Percentiles rank a stretch among this genome's conserved stretches.
Conservation (phyloP, 2,329 filamentous ascomycete genomes). For the Dissoconium aciculare region DNA sequence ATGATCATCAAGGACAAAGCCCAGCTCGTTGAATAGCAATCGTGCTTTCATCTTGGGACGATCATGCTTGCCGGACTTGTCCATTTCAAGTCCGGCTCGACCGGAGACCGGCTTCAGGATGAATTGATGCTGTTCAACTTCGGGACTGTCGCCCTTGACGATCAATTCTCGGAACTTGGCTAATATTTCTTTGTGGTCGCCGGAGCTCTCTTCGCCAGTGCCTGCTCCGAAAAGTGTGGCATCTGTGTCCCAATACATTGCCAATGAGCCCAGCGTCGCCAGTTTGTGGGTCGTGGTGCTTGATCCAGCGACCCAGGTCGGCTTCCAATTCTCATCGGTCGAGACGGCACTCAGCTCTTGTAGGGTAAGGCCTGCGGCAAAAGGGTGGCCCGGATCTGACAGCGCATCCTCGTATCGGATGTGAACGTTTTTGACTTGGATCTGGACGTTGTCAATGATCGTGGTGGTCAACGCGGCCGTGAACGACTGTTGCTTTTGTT, state of each 20-base stretch:
- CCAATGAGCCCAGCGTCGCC: constrained; percentile 73
- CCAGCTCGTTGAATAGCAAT: constrained; percentile 90
- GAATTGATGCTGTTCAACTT: constrained; percentile 58
- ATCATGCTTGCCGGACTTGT: constrained; percentile 73
- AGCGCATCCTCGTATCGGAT: constrained; percentile 96
- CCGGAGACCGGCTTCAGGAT: constrained; percentile 93
- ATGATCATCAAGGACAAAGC: constrained; percentile 90
- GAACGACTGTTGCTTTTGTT: constrained; percentile 96
- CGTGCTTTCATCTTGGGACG: constrained; percentile 79
- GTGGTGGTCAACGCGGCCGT: constrained; percentile 89
- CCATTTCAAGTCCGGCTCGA: constrained; percentile 82
- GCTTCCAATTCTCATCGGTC: constrained; percentile 87
- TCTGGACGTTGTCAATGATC: constrained; percentile 95
- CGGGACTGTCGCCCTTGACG: constrained; percentile 48
- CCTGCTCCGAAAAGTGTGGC: constrained; percentile 68
- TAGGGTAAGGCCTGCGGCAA: constrained; percentile 79
- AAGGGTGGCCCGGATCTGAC: constrained; percentile 85
- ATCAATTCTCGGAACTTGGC: constrained; percentile 66
- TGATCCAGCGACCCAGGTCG: constrained; percentile 86
- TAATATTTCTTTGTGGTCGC: constrained; percentile 61
- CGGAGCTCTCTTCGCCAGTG: constrained; percentile 50
- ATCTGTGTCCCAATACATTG: constrained; percentile 98
- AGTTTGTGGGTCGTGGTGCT: constrained; percentile 79
- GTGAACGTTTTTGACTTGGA: constrained; percentile 96
- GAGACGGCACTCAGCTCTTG: constrained; percentile 95